A percentile compares a stretch with the other conserved stretches of the same genome.
phyloP scores from a whole-genome alignment of 2,329 filamentous ascomycete species.

The Microdochium bolleyi region DNA sequence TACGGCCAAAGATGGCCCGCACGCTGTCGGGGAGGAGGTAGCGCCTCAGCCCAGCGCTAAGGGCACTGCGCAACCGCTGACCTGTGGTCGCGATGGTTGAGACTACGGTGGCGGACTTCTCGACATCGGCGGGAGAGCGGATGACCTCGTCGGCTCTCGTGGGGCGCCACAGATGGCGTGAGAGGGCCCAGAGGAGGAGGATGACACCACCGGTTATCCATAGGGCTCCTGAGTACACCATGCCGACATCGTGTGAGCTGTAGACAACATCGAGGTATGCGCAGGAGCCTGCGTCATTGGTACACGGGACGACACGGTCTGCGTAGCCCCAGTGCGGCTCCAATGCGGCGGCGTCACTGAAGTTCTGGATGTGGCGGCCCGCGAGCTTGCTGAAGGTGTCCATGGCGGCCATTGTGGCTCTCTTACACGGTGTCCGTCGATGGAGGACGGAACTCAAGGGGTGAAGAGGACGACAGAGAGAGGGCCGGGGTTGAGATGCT shows the following conservation, averaged over 20 bases:
- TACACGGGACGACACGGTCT: conserved; percentile 45
- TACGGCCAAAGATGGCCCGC: conserved; percentile 53
- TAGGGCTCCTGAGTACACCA: conserved; percentile 41
- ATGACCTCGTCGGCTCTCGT: conserved; percentile 13
- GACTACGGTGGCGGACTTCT: conserved; percentile 2
- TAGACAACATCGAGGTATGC: conserved; percentile 48
- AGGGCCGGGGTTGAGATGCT: neutral
- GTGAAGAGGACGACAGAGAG: neutral
- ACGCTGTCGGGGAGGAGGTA: conserved; percentile 55
- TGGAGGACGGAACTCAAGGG: neutral
- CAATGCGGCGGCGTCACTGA: conserved; percentile 27
- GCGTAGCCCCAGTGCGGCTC: conserved; percentile 50
- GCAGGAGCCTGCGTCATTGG: conserved; percentile 48
- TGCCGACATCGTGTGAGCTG: conserved; percentile 35
- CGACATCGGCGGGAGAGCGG: conserved; percentile 6
- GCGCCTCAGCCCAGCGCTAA: conserved; percentile 32
- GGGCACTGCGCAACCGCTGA: conserved; percentile 23
- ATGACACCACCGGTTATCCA: conserved; percentile 38
- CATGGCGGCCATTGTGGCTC: conserved; percentile 1
- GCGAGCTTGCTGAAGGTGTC: conserved; percentile 5
- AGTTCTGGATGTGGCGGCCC: conserved; percentile 36
- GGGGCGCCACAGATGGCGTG: conserved; percentile 16
- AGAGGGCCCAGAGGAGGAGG: conserved; percentile 32
- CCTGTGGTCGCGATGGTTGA: conserved; percentile 4
- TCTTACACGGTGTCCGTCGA: conserved; percentile 9